Evolutionary conservation across 106 monocot genomes (phyloP).

Genomic region (Dactylorhiza incarnata): DNA sequence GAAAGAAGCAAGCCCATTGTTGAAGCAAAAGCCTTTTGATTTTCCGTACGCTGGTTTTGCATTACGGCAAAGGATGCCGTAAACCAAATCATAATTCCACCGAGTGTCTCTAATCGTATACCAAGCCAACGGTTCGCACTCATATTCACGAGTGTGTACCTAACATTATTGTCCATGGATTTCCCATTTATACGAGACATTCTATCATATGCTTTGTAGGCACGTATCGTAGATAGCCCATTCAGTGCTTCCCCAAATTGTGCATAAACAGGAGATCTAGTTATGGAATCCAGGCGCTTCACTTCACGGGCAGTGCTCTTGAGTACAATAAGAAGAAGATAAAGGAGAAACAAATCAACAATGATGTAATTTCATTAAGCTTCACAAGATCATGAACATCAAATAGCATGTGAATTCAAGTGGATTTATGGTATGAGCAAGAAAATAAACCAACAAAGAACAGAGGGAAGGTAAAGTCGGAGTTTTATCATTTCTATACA

Average conservation of each 20-base stretch:
- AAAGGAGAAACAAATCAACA: neutral
- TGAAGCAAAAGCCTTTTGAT: conserved; percentile 91
- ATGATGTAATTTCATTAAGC: neutral
- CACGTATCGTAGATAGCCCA: conserved; percentile 93
- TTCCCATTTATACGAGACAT: conserved; percentile 90
- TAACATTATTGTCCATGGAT: conserved; percentile 97
- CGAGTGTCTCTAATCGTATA: conserved; percentile 82
- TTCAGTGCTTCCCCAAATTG: conserved; percentile 98
- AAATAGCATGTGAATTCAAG: neutral
- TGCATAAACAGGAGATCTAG: conserved; percentile 97
- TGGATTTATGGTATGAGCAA: neutral
- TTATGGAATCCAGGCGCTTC: conserved; percentile 94
- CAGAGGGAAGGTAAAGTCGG: neutral
- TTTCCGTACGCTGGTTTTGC: conserved; percentile 82
- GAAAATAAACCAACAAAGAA: neutral
- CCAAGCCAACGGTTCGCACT: conserved; percentile 86
- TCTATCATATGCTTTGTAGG: conserved; percentile 97
- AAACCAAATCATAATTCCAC: conserved; percentile 95
- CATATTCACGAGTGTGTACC: conserved; percentile 92
- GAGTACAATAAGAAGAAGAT: neutral
- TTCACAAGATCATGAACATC: neutral
- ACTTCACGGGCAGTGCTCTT: conserved; percentile 92
- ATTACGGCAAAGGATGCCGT: conserved; percentile 95
- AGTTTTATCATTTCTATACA: neutral
- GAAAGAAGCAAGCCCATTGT: conserved; percentile 95